These are phyloP conservation scores for Crepidotus variabilis DNA, from an alignment of 768 basidiomycete genomes.

Conservation along the genomic window DNA sequence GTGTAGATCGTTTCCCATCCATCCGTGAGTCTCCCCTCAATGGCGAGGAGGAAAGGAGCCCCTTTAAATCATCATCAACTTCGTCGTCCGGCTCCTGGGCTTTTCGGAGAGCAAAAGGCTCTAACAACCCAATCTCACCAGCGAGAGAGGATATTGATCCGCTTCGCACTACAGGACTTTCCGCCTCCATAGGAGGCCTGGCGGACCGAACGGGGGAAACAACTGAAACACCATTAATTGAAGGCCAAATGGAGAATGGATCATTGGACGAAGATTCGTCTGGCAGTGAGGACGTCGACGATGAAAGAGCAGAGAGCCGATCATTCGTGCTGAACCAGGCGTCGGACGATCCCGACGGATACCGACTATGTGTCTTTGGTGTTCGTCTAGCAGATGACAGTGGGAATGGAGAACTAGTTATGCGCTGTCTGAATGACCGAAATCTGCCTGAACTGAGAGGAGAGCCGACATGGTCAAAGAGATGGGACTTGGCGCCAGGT, in stretches of 20 bases:
- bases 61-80: slow-evolving; percentile 30
- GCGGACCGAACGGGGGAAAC: slow-evolving; percentile 24
- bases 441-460: slow-evolving; percentile 32
- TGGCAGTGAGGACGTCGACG: slow-evolving; percentile 16
- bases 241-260: slow-evolving; percentile 43
- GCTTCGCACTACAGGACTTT: slow-evolving; percentile 55
- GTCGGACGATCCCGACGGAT: slow-evolving; percentile 33
- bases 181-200: slow-evolving; percentile 31
- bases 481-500: slow-evolving; percentile 10
- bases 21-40: slow-evolving; percentile 21
- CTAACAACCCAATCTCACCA: slow-evolving; percentile 51
- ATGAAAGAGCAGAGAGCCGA: slow-evolving; percentile 14
- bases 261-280: slow-evolving; percentile 25
- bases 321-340: slow-evolving; percentile 36
- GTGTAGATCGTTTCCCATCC: slow-evolving; percentile 13
- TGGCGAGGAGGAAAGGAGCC: slow-evolving; percentile 24
- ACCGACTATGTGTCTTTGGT: slow-evolving; percentile 22
- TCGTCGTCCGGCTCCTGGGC: slow-evolving; percentile 18
- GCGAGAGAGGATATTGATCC: slow-evolving; percentile 30
- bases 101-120: slow-evolving; percentile 47
- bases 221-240: slow-evolving; percentile 19
- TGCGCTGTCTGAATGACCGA: slow-evolving; percentile 1
- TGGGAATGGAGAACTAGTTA: slow-evolving; percentile 8
- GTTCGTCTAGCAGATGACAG: slow-evolving; percentile 5
- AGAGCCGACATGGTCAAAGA: slow-evolving; percentile 18